Percentiles rank a stretch among this genome's conserved stretches.
phyloP scores from a whole-genome alignment of 257 asterid genomes.

The Solanum arcanum region DNA sequence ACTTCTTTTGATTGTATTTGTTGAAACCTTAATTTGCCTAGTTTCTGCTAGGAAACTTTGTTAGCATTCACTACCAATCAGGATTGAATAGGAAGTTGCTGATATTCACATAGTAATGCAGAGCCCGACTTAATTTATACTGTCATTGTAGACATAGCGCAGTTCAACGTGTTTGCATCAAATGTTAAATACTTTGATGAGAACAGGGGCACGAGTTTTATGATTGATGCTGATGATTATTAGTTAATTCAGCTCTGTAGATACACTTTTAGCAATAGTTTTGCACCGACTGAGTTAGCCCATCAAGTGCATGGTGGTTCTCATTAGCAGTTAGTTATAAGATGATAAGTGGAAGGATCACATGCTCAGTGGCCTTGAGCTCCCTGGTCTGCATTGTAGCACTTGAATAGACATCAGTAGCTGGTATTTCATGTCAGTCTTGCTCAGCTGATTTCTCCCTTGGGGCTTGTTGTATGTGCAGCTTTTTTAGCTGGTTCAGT shows the following conservation, averaged over 20 bases:
- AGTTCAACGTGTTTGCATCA: not conserved
- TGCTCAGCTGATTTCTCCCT: not conserved
- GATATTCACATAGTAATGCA: not conserved
- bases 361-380: not conserved
- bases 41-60: not conserved
- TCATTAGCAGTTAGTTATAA: not conserved
- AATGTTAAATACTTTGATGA: not conserved
- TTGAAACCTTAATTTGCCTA: not conserved
- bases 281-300: not conserved
- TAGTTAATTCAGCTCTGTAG: not conserved
- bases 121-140: not conserved
- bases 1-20: not conserved
- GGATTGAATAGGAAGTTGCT: not conserved
- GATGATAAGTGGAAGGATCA: not conserved
- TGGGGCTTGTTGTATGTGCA: slow-evolving; percentile 19
- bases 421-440: not conserved
- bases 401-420: not conserved
- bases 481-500: slow-evolving; percentile 83
- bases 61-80: not conserved
- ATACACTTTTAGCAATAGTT: not conserved
- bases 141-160: not conserved
- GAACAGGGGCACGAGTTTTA: not conserved
- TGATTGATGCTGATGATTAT: not conserved
- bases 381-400: not conserved
- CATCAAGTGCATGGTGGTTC: not conserved